Evolutionary conservation across 176 grass and related monocot species (phyloP), one percentile per base, ranked within the genome.

Genomic region (Dactylis glomerata): DNA sequence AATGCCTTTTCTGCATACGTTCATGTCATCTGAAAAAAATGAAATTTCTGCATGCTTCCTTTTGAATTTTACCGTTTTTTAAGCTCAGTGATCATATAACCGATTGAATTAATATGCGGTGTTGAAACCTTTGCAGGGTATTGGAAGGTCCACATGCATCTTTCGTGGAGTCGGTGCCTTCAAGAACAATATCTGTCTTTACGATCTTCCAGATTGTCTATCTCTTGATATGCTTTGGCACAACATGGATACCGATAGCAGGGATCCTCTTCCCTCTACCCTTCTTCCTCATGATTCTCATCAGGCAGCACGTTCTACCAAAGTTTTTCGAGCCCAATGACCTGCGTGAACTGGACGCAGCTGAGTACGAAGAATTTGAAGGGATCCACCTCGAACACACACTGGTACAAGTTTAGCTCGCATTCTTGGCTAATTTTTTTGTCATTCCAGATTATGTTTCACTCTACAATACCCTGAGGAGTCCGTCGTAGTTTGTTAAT

Each of bases 211-310:
- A 98, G 82, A 68, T 98, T 7, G 72, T 87, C 20, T 98, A 98
- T 75, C 87, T 98, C 13, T 47, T 98, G 61, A 52, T 95, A 70
- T 98, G 96, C 79, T 95, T 98, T 3, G 93, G 96, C 30, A 92
- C 93, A 85, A 98, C 93, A 30, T 95, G 93, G 96, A 98, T 98
- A 87, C 96, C 96, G 1, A 81, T 95, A 56, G 96, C 87, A 26
- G 96, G 96, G 54, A 87, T 95, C 59, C 73, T 98, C 20, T 98
- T 98, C 68, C 96, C 93, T 0, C 24, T 98, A 58, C 93, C 93
- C 55, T 98, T 98, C 83, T 98, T 98, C 86, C 77, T 98, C 66
- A 88, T 98, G 76, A 93, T 98, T 54, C 30, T 66, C 70, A 84
- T 98, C 66, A 95, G 96, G 76, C 91, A 95, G 81, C 61, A 95